Conservation (phyloP, 192 early-diverging fungal genomes). For the Umbelopsis ramanniana region DNA sequence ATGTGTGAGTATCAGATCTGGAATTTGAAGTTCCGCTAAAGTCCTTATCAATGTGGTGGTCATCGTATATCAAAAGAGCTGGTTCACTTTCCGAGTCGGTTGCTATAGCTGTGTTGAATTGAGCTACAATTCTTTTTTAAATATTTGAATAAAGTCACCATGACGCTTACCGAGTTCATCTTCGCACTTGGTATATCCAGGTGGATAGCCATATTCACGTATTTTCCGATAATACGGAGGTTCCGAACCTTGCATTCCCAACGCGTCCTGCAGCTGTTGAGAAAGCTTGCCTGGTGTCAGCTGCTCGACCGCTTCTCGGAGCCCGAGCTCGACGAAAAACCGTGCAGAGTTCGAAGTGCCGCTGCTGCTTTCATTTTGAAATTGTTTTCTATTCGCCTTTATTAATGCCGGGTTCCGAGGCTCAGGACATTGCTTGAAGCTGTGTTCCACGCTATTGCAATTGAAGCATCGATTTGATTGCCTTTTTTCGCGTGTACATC, state of each 20-base stretch:
- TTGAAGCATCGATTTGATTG: slow-evolving; percentile 11
- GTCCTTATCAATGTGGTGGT: neutral
- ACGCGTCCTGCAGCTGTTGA: neutral
- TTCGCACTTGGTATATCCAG: neutral
- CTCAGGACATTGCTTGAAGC: slow-evolving; percentile 7
- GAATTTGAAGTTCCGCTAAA: neutral
- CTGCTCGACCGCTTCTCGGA: neutral
- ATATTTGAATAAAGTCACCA: neutral
- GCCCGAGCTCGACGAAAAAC: slow-evolving; percentile 9
- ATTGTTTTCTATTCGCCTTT: slow-evolving; percentile 2
- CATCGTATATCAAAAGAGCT: neutral
- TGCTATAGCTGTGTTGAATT: neutral
- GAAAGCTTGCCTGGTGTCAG: neutral
- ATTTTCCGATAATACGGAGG: slow-evolving; percentile 12
- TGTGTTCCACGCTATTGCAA: slow-evolving; percentile 11
- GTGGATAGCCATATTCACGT: neutral
- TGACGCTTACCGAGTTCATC: slow-evolving; percentile 1
- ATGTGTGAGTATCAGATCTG: neutral
- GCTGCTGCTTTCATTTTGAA: neutral
- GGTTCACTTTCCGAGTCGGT: neutral
- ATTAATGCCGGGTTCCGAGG: neutral
- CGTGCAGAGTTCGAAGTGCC: neutral
- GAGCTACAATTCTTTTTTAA: neutral
- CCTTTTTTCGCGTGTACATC: neutral
- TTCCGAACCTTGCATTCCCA: neutral